These are phyloP conservation scores for Bolboschoenus planiculmis DNA, from an alignment of 176 grass and related monocot species.

Conservation along the genomic window DNA sequence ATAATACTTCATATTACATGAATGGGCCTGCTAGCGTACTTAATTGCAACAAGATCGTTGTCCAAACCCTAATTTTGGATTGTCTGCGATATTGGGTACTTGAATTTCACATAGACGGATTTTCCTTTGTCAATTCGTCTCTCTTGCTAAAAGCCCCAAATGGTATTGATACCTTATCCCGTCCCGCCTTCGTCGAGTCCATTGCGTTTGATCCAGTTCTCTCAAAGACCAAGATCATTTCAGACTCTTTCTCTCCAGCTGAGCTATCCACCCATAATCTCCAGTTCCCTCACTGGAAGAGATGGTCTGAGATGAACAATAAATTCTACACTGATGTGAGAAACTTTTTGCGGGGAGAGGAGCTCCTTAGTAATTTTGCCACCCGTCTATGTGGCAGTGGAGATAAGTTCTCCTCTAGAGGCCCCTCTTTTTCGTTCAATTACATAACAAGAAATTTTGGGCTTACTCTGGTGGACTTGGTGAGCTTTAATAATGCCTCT, in stretches of 20 bases:
- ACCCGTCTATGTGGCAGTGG: constrained; percentile 86
- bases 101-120: constrained; percentile 92
- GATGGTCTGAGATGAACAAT: constrained; percentile 75
- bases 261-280: constrained; percentile 54
- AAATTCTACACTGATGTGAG: constrained; percentile 65
- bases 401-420: constrained; percentile 68
- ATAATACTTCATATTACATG: constrained; percentile 66
- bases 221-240: constrained; percentile 79
- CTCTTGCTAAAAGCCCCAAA: constrained; percentile 42
- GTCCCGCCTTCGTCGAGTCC: constrained; percentile 67
- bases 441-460: constrained; percentile 81
- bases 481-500: constrained; percentile 61
- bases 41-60: constrained; percentile 58
- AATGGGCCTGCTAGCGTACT: constrained; percentile 31
- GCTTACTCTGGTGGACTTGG: constrained; percentile 76
- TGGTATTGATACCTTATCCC: constrained; percentile 44
- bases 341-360: constrained; percentile 73
- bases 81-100: constrained; percentile 89
- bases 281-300: constrained; percentile 90
- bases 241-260: constrained; percentile 77
- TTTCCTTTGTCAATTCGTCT: constrained; percentile 87
- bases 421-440: constrained; percentile 84
- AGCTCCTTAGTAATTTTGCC: constrained; percentile 59
- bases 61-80: constrained; percentile 81
- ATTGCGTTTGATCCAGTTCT: constrained; percentile 89